Evolutionary conservation across 2,329 filamentous ascomycete genomes (phyloP), one percentile per base, ranked within the genome.

Genomic region (Furcasterigmium furcatum): DNA sequence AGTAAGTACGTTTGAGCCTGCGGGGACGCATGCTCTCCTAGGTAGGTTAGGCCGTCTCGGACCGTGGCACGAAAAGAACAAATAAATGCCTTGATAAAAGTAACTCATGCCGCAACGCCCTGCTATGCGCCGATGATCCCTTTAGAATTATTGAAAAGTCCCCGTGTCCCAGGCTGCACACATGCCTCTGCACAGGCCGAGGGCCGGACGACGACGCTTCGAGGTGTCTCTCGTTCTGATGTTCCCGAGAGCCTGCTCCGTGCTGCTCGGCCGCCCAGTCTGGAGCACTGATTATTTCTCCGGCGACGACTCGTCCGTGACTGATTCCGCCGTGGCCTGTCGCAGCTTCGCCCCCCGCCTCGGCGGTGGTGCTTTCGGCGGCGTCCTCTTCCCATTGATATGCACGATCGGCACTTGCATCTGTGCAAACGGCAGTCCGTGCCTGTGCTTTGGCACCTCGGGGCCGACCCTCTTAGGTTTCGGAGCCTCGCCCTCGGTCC

Each of bases 401-500:
- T 58, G 55, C 16, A 55, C 22, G 38, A 56, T 65, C 27, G 59
- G 56, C 44, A 60, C 58, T 24, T 65, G 65, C 9, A 18, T 8
- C n/a, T 36, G 34, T 10, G 63, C 55, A 40, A 71, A 65, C 2
- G 74, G 74, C 5, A 70, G 61, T 8, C 79, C 79, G 47, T 82
- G 78, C 3, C 75, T 68, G 49, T 82, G 78, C 54, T 67, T 78
- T 2, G 79, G 79, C 18, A 83, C 75, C 39, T 71, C 72, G 3
- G 79, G 79, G 5, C 79, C 60, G 3, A 68, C 67, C 53, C 73
- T 78, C 58, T 73, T 77, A 8, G 67, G 55, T 47, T 62, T 67
- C 24, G 58, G 34, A 20, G 47, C 27, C 35, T 43, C 40, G 36
- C 21, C 41, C 25, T 48, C 46, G 41, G 54, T n/a, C n/a, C n/a